Evolutionary conservation across 257 asterid species (phyloP).

Genomic region (Solanum pennellii): DNA sequence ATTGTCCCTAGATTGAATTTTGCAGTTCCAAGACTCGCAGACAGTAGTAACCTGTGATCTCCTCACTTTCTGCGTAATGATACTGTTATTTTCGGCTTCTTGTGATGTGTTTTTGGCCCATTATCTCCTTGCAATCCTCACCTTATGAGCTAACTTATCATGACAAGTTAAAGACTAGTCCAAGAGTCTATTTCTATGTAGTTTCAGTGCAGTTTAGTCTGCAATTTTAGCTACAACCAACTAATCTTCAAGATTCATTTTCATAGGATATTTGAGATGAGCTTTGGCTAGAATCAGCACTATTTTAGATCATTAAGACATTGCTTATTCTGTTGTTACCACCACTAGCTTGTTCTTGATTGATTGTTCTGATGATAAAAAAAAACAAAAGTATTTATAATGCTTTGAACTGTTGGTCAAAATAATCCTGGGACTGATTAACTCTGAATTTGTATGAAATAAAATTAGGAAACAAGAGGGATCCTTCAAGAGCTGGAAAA

Average conservation of each 20-base stretch:
- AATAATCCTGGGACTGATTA: not conserved
- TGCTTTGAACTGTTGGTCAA: not conserved
- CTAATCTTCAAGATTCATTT: not conserved
- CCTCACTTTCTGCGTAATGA: not conserved
- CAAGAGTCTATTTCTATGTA: not conserved
- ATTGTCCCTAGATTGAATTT: not conserved
- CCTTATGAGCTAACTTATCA: not conserved
- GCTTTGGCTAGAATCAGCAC: not conserved
- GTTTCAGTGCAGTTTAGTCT: not conserved
- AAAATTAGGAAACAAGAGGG: slow-evolving; percentile 47
- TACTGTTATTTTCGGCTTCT: not conserved
- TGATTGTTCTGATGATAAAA: not conserved
- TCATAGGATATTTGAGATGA: not conserved
- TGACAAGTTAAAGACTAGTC: not conserved
- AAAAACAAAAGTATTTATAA: not conserved
- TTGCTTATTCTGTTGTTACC: not conserved
- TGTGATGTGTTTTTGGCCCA: not conserved
- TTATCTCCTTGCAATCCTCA: not conserved
- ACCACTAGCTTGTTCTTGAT: not conserved
- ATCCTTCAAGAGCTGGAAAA: slow-evolving; percentile 48
- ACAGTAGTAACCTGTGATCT: not conserved
- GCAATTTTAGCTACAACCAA: not conserved
- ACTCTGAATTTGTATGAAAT: not conserved
- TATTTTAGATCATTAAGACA: not conserved
- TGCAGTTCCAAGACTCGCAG: not conserved